Conservation (phyloP, 2,329 filamentous ascomycete genomes). For the Diplodia seriata region DNA sequence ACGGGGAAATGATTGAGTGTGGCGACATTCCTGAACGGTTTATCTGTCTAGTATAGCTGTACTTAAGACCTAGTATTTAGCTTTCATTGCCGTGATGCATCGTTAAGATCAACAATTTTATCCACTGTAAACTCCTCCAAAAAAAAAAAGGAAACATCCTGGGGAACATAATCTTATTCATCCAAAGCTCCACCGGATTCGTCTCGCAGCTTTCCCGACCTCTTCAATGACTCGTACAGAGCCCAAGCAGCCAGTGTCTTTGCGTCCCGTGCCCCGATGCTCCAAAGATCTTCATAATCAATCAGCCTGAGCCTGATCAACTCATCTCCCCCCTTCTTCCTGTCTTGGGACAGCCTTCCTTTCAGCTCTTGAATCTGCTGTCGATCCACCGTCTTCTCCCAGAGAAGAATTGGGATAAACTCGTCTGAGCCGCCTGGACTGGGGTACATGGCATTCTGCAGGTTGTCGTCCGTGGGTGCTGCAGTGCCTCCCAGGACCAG, state of each 20-base stretch:
- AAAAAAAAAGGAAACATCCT: too few species aligned
- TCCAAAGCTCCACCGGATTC: too few species aligned
- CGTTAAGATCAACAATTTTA: too few species aligned
- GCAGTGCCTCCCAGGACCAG: too few species aligned
- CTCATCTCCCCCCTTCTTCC: not conserved
- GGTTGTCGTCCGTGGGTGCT: too few species aligned
- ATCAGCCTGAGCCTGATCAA: not conserved
- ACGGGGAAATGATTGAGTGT: not conserved
- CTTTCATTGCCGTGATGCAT: too few species aligned
- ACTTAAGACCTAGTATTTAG: too few species aligned
- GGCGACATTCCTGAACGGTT: not conserved
- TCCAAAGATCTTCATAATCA: not conserved
- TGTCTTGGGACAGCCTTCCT: not conserved
- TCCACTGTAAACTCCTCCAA: too few species aligned
- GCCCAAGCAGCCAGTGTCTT: not conserved
- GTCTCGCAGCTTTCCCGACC: too few species aligned
- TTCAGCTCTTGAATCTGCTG: not conserved
- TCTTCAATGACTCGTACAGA: not conserved
- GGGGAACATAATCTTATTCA: too few species aligned
- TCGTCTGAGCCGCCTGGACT: not conserved
- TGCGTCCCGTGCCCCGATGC: not conserved
- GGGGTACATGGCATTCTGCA: not conserved
- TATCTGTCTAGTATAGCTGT: not conserved
- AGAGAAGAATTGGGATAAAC: not conserved
- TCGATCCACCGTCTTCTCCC: not conserved